Percentiles rank a stretch among this genome's conserved stretches.
phyloP scores from a whole-genome alignment of 768 basidiomycete genomes.

The Serendipita sp. region DNA sequence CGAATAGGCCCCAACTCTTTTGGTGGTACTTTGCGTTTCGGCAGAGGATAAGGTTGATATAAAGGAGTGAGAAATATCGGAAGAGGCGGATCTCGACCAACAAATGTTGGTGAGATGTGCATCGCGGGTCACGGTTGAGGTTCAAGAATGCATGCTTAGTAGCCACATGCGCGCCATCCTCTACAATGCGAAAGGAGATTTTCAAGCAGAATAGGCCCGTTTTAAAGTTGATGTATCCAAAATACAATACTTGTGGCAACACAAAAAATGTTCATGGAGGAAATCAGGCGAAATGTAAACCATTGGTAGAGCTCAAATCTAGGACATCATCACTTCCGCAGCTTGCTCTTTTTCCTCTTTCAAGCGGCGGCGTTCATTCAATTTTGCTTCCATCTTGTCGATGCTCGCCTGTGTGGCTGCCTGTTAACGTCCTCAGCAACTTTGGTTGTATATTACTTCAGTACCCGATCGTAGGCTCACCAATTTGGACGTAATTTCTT shows the following conservation, averaged over 20 bases:
- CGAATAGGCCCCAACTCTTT: background rate
- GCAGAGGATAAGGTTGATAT: background rate
- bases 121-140: background rate
- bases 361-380: background rate
- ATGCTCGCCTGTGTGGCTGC: background rate
- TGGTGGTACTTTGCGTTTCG: background rate
- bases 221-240: background rate
- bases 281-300: background rate
- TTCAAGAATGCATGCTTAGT: no score
- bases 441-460: background rate
- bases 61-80: background rate
- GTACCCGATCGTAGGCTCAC: background rate
- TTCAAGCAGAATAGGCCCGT: background rate
- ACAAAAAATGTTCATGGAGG: no score
- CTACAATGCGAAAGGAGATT: no score
- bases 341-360: background rate
- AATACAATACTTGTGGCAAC: background rate
- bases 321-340: background rate
- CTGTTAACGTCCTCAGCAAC: background rate
- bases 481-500: background rate
- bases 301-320: background rate
- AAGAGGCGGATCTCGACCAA: background rate
- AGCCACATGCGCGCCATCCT: no score
- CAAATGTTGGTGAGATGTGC: background rate
- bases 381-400: background rate